Evolutionary conservation across 2,329 filamentous ascomycete genomes (phyloP).

Genomic region (Fusarium sp.): DNA sequence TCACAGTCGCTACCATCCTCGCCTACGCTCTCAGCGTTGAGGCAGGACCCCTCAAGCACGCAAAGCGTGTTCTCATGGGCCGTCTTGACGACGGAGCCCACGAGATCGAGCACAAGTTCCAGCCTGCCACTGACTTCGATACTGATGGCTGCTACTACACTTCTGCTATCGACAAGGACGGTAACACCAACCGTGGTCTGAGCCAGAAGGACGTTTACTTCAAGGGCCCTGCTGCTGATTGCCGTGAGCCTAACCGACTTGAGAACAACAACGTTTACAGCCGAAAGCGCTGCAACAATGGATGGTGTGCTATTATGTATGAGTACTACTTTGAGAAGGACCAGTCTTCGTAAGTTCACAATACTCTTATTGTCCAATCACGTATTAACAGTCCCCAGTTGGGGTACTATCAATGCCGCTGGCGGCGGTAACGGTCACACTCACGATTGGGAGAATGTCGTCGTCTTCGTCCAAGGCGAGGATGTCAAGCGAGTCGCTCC

Average conservation of each 20-base stretch:
- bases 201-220: conserved; percentile 12
- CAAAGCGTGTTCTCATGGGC: conserved; percentile 26
- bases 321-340: conserved; percentile 35
- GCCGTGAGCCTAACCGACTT: conserved; percentile 46
- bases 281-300: conserved; percentile 52
- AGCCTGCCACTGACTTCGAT: conserved; percentile 57
- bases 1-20: conserved; percentile 4
- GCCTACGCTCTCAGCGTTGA: conserved; percentile 16
- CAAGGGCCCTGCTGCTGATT: conserved; percentile 34
- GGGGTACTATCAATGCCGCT: conserved; percentile 16
- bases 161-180: conserved; percentile 57
- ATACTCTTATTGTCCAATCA: rapidly evolving
- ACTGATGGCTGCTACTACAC: conserved; percentile 60
- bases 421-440: conserved; percentile 15
- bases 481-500: conserved; percentile 31
- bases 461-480: conserved; percentile 29
- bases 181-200: conserved; percentile 48
- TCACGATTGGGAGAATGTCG: conserved; percentile 35
- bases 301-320: conserved; percentile 52
- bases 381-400: neutral
- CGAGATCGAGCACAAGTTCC: conserved; percentile 53
- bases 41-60: conserved; percentile 4
- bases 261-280: conserved; percentile 51
- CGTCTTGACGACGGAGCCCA: conserved; percentile 47
- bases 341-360: conserved; percentile 10